A percentile compares a stretch with the other conserved stretches of the same genome.
phyloP scores from a whole-genome alignment of 495 filamentous ascomycete species.

The Umbilicaria muhlenbergii region DNA sequence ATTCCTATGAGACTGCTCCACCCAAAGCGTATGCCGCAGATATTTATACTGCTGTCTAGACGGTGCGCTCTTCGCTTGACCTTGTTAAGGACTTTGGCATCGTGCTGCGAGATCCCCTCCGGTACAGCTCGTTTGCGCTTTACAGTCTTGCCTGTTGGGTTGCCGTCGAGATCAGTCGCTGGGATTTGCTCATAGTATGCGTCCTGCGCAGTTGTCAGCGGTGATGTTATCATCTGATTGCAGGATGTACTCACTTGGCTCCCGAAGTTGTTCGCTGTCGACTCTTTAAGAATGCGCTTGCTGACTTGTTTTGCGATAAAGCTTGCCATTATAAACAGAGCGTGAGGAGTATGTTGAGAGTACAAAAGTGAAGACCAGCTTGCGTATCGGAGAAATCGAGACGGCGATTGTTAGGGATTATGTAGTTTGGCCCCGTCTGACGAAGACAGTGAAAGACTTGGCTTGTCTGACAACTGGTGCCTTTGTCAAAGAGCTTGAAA shows the following conservation, averaged over 20 bases:
- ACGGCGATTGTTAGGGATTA: too few species aligned
- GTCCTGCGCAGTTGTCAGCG: slow-evolving; percentile 26
- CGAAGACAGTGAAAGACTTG: too few species aligned
- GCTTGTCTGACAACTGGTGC: too few species aligned
- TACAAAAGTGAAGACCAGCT: too few species aligned
- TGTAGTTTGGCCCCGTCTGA: too few species aligned
- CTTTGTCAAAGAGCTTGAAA: too few species aligned
- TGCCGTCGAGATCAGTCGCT: slow-evolving; percentile 45
- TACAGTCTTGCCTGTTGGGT: slow-evolving; percentile 37
- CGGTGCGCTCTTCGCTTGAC: slow-evolving; percentile 69
- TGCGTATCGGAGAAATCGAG: too few species aligned
- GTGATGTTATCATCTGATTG: neutral
- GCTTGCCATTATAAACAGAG: too few species aligned
- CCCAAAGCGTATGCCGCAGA: slow-evolving; percentile 63
- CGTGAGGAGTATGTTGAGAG: too few species aligned
- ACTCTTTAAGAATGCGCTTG: slow-evolving; percentile 52
- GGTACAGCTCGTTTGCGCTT: slow-evolving; percentile 54
- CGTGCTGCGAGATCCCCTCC: slow-evolving; percentile 58
- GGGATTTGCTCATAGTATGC: slow-evolving; percentile 63
- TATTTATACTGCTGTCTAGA: slow-evolving; percentile 60
- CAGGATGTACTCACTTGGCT: slow-evolving; percentile 34
- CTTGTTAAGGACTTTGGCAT: slow-evolving; percentile 60
- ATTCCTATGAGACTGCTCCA: slow-evolving; percentile 71
- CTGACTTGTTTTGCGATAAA: slow-evolving; percentile 20
- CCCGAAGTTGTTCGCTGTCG: slow-evolving; percentile 50